Conservation (phyloP, 2,329 filamentous ascomycete species). For the Diaporthe sp. region DNA sequence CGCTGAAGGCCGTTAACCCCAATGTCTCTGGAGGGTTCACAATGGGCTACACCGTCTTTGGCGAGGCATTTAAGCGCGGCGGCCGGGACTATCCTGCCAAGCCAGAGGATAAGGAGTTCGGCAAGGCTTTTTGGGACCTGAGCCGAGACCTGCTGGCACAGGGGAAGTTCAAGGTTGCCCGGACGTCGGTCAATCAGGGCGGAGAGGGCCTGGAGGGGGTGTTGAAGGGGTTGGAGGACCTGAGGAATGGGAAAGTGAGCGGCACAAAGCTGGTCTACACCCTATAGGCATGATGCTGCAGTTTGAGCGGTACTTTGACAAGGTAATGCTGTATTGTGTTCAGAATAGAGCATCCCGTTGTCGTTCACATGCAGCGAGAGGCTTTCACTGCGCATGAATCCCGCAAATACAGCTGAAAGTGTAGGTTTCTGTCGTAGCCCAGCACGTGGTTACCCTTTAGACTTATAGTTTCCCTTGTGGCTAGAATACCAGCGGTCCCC, state of each 20-base stretch:
- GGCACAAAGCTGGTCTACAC: slow-evolving; percentile 53
- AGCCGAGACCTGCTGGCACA: slow-evolving; percentile 43
- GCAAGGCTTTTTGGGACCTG: slow-evolving; percentile 47
- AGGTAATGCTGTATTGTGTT: neutral
- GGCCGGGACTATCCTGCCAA: slow-evolving; percentile 25
- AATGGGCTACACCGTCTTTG: slow-evolving; percentile 47
- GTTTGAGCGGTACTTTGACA: neutral
- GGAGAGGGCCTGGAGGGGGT: slow-evolving; percentile 46
- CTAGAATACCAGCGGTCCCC: too few relatives aligned
- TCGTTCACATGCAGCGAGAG: neutral
- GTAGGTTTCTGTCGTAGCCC: too few relatives aligned
- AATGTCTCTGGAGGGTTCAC: slow-evolving; percentile 41
- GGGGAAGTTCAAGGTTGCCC: slow-evolving; percentile 48
- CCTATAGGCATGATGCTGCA: slow-evolving; percentile 24
- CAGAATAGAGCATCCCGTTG: neutral
- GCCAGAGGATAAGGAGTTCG: slow-evolving; percentile 45
- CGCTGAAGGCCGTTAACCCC: slow-evolving; percentile 51
- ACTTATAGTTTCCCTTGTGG: too few relatives aligned
- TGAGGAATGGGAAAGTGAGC: slow-evolving; percentile 47
- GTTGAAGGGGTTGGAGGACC: slow-evolving; percentile 43
- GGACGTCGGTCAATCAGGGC: slow-evolving; percentile 40
- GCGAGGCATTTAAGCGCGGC: slow-evolving; percentile 41
- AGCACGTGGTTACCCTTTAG: neutral
- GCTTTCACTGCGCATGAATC: neutral
- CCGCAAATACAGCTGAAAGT: neutral